These are phyloP conservation scores for Fusarium anguioides DNA, from an alignment of 2,329 filamentous ascomycete genomes.

Conservation along the genomic window DNA sequence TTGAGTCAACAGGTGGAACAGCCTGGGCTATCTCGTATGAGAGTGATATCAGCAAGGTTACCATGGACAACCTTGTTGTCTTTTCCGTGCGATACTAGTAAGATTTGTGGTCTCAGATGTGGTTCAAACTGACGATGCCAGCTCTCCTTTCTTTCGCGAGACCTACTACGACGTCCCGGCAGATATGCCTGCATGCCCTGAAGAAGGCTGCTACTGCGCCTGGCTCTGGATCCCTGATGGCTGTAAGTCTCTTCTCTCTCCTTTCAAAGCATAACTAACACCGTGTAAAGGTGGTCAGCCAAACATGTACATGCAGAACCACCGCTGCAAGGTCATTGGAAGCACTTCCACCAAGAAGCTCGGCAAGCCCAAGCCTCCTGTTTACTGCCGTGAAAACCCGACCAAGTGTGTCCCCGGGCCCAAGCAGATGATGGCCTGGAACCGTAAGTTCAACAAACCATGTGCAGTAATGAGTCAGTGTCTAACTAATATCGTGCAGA, in stretches of 20 bases:
- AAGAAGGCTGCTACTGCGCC: slow-evolving; percentile 47
- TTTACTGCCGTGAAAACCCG: slow-evolving; percentile 55
- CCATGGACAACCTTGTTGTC: slow-evolving; percentile 63
- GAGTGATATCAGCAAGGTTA: slow-evolving; percentile 58
- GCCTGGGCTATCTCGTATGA: slow-evolving; percentile 64
- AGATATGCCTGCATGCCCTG: slow-evolving; percentile 44
- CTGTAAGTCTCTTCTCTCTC: slow-evolving; percentile 23
- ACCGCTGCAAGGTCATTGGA: slow-evolving; percentile 60
- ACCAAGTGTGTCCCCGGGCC: slow-evolving; percentile 58
- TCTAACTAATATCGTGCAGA: slow-evolving; percentile 36
- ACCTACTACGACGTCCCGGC: slow-evolving; percentile 46
- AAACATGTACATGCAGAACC: slow-evolving; percentile 60
- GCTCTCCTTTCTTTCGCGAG: slow-evolving; percentile 47
- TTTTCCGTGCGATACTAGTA: slow-evolving; percentile 59
- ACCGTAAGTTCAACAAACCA: slow-evolving; percentile 47
- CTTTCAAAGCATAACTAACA: background rate
- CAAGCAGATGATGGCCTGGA: slow-evolving; percentile 63
- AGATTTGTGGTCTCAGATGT: slow-evolving; percentile 12
- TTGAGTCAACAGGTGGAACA: slow-evolving; percentile 57
- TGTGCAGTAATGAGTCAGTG: background rate
- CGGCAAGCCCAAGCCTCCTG: slow-evolving; percentile 54
- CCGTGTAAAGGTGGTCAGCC: slow-evolving; percentile 36
- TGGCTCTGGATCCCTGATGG: slow-evolving; percentile 49
- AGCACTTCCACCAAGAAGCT: slow-evolving; percentile 55
- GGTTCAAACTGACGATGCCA: background rate